Evolutionary conservation across 2,329 filamentous ascomycete genomes (phyloP), one percentile per base, ranked within the genome.

Genomic region (Trichoderma semiorbis): DNA sequence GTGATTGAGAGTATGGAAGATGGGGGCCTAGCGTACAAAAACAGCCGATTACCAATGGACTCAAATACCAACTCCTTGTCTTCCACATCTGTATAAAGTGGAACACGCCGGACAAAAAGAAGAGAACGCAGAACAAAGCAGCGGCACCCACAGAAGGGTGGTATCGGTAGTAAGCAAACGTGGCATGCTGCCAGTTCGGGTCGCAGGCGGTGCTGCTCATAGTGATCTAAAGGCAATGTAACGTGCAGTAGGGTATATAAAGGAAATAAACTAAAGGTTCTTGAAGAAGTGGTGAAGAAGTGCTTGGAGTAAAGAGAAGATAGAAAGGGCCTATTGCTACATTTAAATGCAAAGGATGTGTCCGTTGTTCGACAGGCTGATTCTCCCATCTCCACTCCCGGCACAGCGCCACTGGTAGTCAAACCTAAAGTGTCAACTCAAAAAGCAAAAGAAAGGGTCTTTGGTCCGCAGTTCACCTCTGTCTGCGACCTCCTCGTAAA

Each of bases 101-200:
- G 8, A 71, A 14, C 1, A 50, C n/a, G 6, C 55, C 55, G 7
- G 70, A 71, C 7, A 50, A 34, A 30, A 71, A 36, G 55, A 71
- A 71, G 2, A 71, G 55, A 30, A 71, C 5, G 28, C 50, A 43
- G 12, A 71, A 71, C 1, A 71, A 28, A 7, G 7, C 26, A 0
- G 70, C 70, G 5, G 70, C 70, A 5, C 36, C 62, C 7, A 69
- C 7, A 36, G 70, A 69, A n/a, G 70, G 70, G n/a, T 12, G 36
- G n/a, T 71, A 71, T 32, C 64, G 70, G 39, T 71, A 71, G 43
- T 69, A 68, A 11, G 70, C 55, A 60, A 71, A 71, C 18, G 43
- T 36, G 16, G 70, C 70, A 69, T 71, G 36, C 28, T 55, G 70
- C 70, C 70, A 71, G 32, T 71, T 12, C n/a, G 53, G 28, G 43